Evolutionary conservation across 306 rosid genomes (phyloP), one percentile per base, ranked within the genome.

Genomic region (Cucumis hystrix): DNA sequence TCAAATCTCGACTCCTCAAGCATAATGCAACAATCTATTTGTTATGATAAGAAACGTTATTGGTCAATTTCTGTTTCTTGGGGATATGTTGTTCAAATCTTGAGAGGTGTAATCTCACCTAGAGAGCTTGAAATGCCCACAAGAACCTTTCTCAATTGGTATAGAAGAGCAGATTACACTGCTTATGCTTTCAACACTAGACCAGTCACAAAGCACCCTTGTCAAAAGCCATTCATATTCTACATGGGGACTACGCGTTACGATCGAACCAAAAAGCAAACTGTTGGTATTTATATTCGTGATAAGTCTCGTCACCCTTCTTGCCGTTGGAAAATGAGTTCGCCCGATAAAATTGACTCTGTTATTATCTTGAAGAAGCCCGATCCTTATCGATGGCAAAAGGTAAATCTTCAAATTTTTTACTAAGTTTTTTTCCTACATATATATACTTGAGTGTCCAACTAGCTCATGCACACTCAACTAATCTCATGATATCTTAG

Each of bases 141-240:
- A 0, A 74, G 99, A 77, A 95, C 99, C 10, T 92, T 95, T 43
- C 91, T 89, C 8, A 90, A 92, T 78, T 95, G 97, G 98, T 88
- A 89, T 39, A 87, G 17, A 80, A 87, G 86, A 77, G 96, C 97
- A 20, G 97, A 95, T 78, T 88, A 87, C 80, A 90, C 90, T 40
- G 93, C 98, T 10, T 95, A 95, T 78, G 88, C 98, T 6, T 95
- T 95, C 85, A 95, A 95, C 90, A 92, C 99, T 16, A 87, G 99
- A 58, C 99, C 97, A 47, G 91, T 93, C 39, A 55, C 80, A 16
- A 91, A 82, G 64, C 89, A 95, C 77, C 97, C 98, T 9, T 92
- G 97, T 61, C 93, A 91, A 52, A 90, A 89, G 77, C 93, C 99
- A 15, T 91, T 88, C 33, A 6, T 91, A 41, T 95, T 81, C 74